Evolutionary conservation across 78 protist genomes (phyloP), one percentile per base, ranked within the genome.

Genomic region (Dictyostelium purpureum): DNA sequence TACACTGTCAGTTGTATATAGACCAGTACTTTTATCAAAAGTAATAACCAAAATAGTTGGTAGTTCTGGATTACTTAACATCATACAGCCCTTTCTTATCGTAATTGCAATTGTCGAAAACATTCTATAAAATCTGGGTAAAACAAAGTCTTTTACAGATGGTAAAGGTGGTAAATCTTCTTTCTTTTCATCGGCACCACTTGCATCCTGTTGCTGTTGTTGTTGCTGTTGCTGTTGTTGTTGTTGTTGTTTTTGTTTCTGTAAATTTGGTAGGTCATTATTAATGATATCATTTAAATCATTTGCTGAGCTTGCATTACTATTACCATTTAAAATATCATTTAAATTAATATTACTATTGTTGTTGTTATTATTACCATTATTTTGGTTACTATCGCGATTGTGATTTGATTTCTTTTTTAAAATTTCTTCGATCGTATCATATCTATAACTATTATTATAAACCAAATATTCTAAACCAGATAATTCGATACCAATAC

Each of bases 381-480:
- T 57, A 14, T 28, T 38, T 28, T 38, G n/a, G 11, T 37, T 52
- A 40, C 3, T 57, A 14, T 12, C 51, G 14, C 19, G 57, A 21
- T 56, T n/a, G n/a, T n/a, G n/a, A n/a, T 57, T 70, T 67, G 37
- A 12, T 47, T 52, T 70, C 24, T 57, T 51, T 38, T 74, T 40
- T 21, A 91, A 24, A 38, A 91, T 43, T n/a, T 71, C 59, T 57
- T 71, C 52, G 16, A 91, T 78, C n/a, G 74, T 52, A 59, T 91
- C 95, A 77, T 91, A 91, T 52, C 59, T 66, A 10, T 43, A 57
- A 52, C 87, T 73, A 61, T 79, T 91, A 43, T 91, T 91, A 21
- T 80, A 91, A 1, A 91, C 73, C 0, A 91, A 37, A 26, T 81
- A 91, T 47, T 91, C 95, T 51, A 91, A n/a, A 70, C 95, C 95